Conservation (phyloP, 176 grass and related monocot genomes). For the Eleusine indica region DNA sequence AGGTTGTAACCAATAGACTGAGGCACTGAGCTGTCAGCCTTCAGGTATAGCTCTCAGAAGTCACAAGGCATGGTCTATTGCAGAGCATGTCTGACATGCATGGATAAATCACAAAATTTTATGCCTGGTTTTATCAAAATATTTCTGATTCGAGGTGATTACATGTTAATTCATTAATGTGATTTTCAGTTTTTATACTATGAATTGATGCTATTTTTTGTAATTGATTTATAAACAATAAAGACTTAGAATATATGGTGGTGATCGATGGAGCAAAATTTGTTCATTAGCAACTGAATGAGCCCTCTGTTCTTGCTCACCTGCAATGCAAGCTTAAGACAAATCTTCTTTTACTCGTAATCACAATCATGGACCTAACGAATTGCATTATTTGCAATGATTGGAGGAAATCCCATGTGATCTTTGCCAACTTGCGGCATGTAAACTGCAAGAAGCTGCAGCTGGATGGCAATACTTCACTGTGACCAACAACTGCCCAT, state of each 20-base stretch:
- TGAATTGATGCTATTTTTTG: background rate
- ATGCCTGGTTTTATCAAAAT: background rate
- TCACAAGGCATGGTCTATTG: slow-evolving; percentile 36
- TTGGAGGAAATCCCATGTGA: slow-evolving; percentile 41
- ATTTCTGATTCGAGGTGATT: background rate
- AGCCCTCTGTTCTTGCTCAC: slow-evolving; percentile 23
- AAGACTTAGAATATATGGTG: background rate
- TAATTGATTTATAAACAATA: background rate
- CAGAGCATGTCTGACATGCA: slow-evolving; percentile 13
- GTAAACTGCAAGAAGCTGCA: slow-evolving; percentile 32
- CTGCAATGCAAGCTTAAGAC: slow-evolving; percentile 30
- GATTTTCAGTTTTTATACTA: background rate
- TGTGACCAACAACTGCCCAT: slow-evolving; percentile 8
- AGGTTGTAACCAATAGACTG: slow-evolving; percentile 52
- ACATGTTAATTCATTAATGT: background rate
- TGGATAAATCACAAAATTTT: background rate
- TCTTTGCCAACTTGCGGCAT: slow-evolving; percentile 37
- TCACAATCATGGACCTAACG: slow-evolving; percentile 22
- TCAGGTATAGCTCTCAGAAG: slow-evolving; percentile 27
- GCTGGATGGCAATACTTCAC: slow-evolving; percentile 11
- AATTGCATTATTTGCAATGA: slow-evolving; percentile 49
- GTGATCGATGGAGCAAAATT: background rate
- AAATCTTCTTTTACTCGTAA: slow-evolving; percentile 27
- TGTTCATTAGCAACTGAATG: background rate
- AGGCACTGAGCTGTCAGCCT: slow-evolving; percentile 38